Evolutionary conservation across 176 grass and related monocot genomes (phyloP), one percentile per base, ranked within the genome.

Genomic region (Aegilops tauschii): DNA sequence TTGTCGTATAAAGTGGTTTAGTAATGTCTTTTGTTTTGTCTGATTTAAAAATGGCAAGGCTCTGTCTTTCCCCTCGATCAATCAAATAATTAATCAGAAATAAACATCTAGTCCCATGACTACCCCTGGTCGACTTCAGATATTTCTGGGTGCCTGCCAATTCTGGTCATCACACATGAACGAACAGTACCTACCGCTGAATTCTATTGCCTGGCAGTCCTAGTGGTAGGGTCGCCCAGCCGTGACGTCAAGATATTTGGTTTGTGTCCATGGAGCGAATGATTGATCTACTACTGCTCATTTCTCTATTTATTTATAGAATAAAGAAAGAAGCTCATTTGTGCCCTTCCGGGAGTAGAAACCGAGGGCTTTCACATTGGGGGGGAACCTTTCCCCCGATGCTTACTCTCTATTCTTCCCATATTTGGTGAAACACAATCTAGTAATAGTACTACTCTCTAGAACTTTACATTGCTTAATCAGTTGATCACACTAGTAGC

Each of bases 401-500:
- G 21, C 36, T 58, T 58, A 58, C 54, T 52, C 71, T 69, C 67
- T 61, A 0, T 69, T 61, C 30, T 21, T 14, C 62, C 11, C 40
- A 47, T 9, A 12, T 45, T 12, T 21, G 36, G 49, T 17, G 14
- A 52, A 52, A 52, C 49, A 52, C 49, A 52, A 52, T 16, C 49
- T 17, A 17, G 49, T 0, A 52, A 5, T 52, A 52, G 16, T 16
- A 52, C 1, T 50, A 50, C 49, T 52, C 49, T 6, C 47, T 49
- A 49, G 4, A 49, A 14, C 47, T 49, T 49, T 49, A 49, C 13
- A 49, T 12, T 52, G 49, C 49, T 52, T 52, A 52, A 52, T 52
- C 14, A 50, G 47, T 50, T 6, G 6, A 58, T 50, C 44, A 20
- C 13, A 88, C 11, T 30, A 90, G 74, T 82, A 88, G 80, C 85